These are phyloP conservation scores for Globisporangium parvum DNA, from an alignment of 352 stramenopile species.

Conservation along the genomic window DNA sequence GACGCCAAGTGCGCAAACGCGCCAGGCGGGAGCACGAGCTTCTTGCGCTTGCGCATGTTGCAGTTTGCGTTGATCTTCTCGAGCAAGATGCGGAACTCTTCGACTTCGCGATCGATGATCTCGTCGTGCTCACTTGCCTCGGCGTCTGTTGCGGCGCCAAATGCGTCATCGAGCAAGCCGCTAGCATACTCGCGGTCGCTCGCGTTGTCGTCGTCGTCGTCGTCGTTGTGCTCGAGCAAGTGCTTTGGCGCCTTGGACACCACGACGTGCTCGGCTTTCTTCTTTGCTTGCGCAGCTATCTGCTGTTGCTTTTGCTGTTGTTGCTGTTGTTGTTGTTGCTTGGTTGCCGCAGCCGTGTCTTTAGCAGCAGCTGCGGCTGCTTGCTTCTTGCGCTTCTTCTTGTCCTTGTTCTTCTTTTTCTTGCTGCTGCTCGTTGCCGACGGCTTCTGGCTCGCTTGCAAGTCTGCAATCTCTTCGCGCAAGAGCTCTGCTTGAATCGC, in stretches of 20 bases:
- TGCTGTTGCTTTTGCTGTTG: conserved; percentile 10
- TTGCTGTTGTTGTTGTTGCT: not conserved
- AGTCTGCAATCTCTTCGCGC: conserved; percentile 62
- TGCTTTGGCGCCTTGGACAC: conserved; percentile 6
- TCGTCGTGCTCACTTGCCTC: conserved; percentile 31
- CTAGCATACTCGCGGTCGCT: conserved; percentile 3
- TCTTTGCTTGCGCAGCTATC: conserved; percentile 6
- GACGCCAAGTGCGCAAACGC: conserved; percentile 31
- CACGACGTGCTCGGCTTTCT: not conserved
- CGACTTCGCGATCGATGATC: conserved; percentile 61
- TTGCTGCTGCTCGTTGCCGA: conserved; percentile 43
- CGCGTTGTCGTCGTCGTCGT: conserved; percentile 2
- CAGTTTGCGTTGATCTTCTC: conserved; percentile 67
- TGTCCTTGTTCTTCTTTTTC: conserved; percentile 77
- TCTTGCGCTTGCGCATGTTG: conserved; percentile 45
- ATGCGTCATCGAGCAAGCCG: conserved; percentile 1
- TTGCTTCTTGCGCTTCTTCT: conserved; percentile 62
- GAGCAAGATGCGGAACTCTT: conserved; percentile 62
- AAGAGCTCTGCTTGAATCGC: conserved; percentile 67
- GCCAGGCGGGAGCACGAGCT: conserved; percentile 65
- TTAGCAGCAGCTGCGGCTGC: conserved; percentile 11
- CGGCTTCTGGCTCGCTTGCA: conserved; percentile 56
- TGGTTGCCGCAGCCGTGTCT: conserved; percentile 19
- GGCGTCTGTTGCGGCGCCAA: conserved; percentile 11
- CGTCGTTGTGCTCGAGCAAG: conserved; percentile 3